Evolutionary conservation across 2,329 filamentous ascomycete species (phyloP).

Genomic region (Cordyceps cicadae): DNA sequence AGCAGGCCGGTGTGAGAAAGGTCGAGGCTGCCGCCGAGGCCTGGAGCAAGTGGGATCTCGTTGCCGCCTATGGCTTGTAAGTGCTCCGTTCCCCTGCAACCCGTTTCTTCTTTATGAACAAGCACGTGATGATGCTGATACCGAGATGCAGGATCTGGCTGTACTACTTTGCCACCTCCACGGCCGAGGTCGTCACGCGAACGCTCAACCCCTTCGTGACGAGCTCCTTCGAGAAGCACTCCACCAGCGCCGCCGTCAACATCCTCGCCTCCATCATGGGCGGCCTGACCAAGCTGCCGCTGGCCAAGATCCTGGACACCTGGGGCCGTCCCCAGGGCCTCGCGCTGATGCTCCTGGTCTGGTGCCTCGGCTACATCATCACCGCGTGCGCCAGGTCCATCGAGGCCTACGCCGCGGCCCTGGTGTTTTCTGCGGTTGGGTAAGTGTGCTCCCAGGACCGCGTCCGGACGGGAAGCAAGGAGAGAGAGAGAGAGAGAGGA

Average conservation of each 20-base stretch:
- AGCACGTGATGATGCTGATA: too few relatives aligned
- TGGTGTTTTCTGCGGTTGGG: slow-evolving; percentile 60
- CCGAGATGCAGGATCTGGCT: slow-evolving; percentile 28
- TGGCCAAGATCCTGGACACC: slow-evolving; percentile 59
- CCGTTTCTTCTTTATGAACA: too few relatives aligned
- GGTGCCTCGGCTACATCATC: slow-evolving; percentile 48
- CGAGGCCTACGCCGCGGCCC: slow-evolving; percentile 52
- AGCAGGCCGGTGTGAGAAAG: slow-evolving; percentile 38
- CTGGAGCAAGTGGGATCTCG: slow-evolving; percentile 34
- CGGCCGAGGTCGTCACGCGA: slow-evolving; percentile 29
- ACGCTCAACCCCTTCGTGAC: slow-evolving; percentile 41
- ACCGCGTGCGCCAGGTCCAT: slow-evolving; percentile 57
- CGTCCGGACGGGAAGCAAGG: too few relatives aligned
- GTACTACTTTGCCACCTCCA: slow-evolving; percentile 31
- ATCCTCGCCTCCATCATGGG: slow-evolving; percentile 47
- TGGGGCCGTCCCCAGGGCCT: slow-evolving; percentile 60
- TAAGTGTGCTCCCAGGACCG: slow-evolving; percentile 22
- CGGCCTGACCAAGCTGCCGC: slow-evolving; percentile 55
- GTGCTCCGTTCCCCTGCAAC: slow-evolving; percentile 14
- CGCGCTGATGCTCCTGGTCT: slow-evolving; percentile 41
- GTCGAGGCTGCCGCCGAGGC: slow-evolving; percentile 36
- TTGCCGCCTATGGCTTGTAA: slow-evolving; percentile 36
- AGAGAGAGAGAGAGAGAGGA: too few relatives aligned
- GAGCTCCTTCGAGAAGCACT: slow-evolving; percentile 43
- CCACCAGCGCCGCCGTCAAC: slow-evolving; percentile 42